Evolutionary conservation across 345 rosid species (phyloP).

Genomic region (Salix viminalis): DNA sequence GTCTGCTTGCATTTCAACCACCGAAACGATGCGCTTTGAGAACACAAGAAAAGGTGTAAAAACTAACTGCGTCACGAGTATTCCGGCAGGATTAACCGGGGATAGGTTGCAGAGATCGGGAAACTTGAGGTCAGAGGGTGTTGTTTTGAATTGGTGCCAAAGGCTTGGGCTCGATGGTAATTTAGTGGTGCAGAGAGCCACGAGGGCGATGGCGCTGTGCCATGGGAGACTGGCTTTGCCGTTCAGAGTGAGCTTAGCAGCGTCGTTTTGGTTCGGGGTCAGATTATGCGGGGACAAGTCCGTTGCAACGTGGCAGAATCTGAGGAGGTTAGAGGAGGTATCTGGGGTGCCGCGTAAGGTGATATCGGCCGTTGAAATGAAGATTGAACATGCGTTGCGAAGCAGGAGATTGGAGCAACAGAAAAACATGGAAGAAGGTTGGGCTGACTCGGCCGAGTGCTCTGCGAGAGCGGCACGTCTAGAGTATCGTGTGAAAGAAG

Average conservation of each 20-base stretch:
- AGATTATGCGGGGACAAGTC: slow-evolving; percentile 13
- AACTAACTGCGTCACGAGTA: slow-evolving; percentile 6
- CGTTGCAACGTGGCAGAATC: slow-evolving; percentile 25
- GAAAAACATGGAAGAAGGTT: slow-evolving; percentile 33
- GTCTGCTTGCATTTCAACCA: slow-evolving; percentile 25
- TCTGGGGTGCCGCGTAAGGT: slow-evolving; percentile 43
- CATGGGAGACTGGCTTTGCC: slow-evolving; percentile 23
- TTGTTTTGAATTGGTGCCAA: slow-evolving; percentile 36
- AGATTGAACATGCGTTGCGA: slow-evolving; percentile 21
- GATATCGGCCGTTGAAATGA: slow-evolving; percentile 33
- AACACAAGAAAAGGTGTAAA: not conserved
- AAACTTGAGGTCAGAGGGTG: slow-evolving; percentile 23
- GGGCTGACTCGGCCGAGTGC: slow-evolving; percentile 51
- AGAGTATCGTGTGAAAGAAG: not conserved
- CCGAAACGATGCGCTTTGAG: slow-evolving; percentile 4
- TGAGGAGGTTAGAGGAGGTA: slow-evolving; percentile 28
- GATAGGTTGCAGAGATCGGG: not conserved
- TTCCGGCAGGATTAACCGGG: not conserved
- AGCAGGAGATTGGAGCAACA: not conserved
- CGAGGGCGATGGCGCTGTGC: slow-evolving; percentile 25
- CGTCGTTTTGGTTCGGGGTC: slow-evolving; percentile 45
- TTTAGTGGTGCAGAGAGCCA: slow-evolving; percentile 17
- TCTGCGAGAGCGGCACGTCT: not conserved
- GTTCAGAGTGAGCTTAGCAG: slow-evolving; percentile 31
- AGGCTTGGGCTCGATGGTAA: slow-evolving; percentile 26